Percentiles rank a stretch among this genome's conserved stretches.
These are phyloP conservation scores for Epithemia pelagica DNA, from an alignment of 108 stramenopile species.

Conservation along the genomic window DNA sequence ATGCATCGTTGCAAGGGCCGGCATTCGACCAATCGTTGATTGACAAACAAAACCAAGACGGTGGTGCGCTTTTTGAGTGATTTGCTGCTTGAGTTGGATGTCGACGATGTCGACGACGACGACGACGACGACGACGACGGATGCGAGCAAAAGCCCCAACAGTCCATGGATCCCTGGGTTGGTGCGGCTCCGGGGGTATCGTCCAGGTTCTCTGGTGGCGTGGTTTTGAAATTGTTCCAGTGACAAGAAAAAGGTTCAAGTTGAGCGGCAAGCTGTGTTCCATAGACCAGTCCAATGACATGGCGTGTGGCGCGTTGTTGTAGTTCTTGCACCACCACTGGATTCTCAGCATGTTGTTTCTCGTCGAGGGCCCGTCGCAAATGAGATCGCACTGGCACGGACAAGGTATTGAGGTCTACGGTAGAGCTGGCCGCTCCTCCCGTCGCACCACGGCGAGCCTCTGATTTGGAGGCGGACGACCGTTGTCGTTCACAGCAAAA, in stretches of 20 bases:
- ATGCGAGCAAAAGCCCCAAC: neutral
- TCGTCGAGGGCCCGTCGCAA: neutral
- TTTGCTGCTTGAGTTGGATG: neutral
- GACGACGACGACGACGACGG: neutral
- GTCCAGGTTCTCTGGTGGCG: neutral
- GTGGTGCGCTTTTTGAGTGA: constrained; percentile 10
- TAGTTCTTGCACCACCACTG: constrained; percentile 4
- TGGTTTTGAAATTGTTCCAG: neutral
- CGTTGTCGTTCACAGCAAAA: constrained; percentile 73
- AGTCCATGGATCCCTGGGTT: neutral
- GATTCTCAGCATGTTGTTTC: neutral
- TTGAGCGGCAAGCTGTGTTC: constrained; percentile 28
- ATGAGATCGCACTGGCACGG: neutral
- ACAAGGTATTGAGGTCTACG: constrained; percentile 18
- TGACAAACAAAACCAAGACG: constrained; percentile 90
- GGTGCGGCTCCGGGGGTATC: neutral
- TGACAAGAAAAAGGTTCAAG: constrained; percentile 10
- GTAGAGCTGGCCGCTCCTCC: constrained; percentile 67
- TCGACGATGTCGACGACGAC: neutral
- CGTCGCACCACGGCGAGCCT: constrained; percentile 3
- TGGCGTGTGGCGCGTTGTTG: constrained; percentile 51
- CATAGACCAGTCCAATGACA: constrained; percentile 74
- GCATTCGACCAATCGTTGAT: constrained; percentile 85
- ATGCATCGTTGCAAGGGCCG: constrained; percentile 63
- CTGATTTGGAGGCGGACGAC: neutral